phyloP scores from a whole-genome alignment of 129 eudicot genomes.

The Logfia minima region DNA sequence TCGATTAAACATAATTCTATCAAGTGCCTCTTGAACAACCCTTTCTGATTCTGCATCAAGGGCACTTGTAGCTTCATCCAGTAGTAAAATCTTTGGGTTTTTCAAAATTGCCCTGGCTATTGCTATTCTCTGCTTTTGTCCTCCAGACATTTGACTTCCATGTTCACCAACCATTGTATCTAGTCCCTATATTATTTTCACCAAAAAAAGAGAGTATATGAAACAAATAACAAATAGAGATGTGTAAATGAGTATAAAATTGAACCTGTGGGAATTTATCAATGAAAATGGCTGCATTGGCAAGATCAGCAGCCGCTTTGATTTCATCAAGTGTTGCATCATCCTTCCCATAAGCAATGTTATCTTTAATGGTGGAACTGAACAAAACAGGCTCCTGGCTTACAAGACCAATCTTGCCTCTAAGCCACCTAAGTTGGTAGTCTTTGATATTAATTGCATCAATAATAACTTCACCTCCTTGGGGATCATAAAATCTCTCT shows the following conservation, averaged over 20 bases:
- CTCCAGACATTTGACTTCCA: slow-evolving; percentile 76
- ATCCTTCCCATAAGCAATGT: slow-evolving; percentile 64
- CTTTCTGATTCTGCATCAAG: slow-evolving; percentile 77
- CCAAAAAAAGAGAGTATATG: background rate
- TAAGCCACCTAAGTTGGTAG: slow-evolving; percentile 64
- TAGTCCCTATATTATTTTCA: slow-evolving; percentile 38
- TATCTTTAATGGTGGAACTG: slow-evolving; percentile 59
- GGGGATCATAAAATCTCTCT: slow-evolving; percentile 77
- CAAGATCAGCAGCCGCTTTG: slow-evolving; percentile 61
- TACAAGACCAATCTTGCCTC: slow-evolving; percentile 66
- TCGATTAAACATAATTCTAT: slow-evolving; percentile 66
- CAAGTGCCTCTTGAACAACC: slow-evolving; percentile 71
- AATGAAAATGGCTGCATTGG: slow-evolving; percentile 68
- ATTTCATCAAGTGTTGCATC: slow-evolving; percentile 68
- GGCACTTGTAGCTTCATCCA: slow-evolving; percentile 83
- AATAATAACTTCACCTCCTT: slow-evolving; percentile 56
- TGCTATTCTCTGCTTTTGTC: slow-evolving; percentile 77
- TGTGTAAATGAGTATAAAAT: background rate
- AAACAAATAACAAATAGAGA: too few species aligned
- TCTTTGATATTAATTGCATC: slow-evolving; percentile 64
- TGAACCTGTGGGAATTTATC: slow-evolving; percentile 65
- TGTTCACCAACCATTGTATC: slow-evolving; percentile 76
- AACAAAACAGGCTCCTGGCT: slow-evolving; percentile 79
- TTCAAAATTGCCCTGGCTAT: slow-evolving; percentile 75
- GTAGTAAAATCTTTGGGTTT: slow-evolving; percentile 62